Percentiles rank a stretch among this genome's conserved stretches.
These are phyloP conservation scores for Picea abies DNA, from an alignment of 83 land plant genomes.

Conservation along the genomic window DNA sequence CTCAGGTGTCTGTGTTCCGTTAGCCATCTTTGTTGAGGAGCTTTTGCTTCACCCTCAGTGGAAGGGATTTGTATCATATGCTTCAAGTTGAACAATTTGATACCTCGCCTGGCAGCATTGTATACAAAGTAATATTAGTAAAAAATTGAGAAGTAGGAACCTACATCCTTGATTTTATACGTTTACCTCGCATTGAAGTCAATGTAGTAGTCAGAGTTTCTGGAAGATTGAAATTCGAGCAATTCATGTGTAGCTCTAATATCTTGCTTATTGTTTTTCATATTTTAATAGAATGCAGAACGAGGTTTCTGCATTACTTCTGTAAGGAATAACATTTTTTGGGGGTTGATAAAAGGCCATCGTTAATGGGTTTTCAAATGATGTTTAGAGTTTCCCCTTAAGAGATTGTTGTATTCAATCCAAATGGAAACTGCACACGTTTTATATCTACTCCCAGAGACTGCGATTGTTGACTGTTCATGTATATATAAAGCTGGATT, in stretches of 20 bases:
- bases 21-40: neutral
- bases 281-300: conserved; percentile 4
- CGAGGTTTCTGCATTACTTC: neutral
- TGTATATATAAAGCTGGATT: conserved; percentile 5
- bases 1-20: neutral
- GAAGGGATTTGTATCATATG: conserved; percentile 4
- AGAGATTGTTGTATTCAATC: conserved; percentile 8
- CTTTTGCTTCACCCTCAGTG: neutral
- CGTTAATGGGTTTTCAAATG: neutral
- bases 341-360: conserved; percentile 11
- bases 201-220: conserved; percentile 2
- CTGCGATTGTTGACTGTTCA: neutral
- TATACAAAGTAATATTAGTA: conserved; percentile 3
- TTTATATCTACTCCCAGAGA: neutral
- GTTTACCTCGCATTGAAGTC: neutral
- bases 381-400: conserved; percentile 17
- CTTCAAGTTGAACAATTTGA: conserved; percentile 7
- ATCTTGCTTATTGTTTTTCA: neutral
- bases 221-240: conserved; percentile 10
- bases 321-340: conserved; percentile 15
- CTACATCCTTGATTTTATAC: neutral
- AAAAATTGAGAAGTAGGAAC: neutral
- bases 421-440: neutral
- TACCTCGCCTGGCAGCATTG: conserved; percentile 12
- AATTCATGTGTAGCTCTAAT: conserved; percentile 7